These are phyloP conservation scores for Eimeria maxima DNA, from an alignment of 169 alveolate species.

Conservation along the genomic window DNA sequence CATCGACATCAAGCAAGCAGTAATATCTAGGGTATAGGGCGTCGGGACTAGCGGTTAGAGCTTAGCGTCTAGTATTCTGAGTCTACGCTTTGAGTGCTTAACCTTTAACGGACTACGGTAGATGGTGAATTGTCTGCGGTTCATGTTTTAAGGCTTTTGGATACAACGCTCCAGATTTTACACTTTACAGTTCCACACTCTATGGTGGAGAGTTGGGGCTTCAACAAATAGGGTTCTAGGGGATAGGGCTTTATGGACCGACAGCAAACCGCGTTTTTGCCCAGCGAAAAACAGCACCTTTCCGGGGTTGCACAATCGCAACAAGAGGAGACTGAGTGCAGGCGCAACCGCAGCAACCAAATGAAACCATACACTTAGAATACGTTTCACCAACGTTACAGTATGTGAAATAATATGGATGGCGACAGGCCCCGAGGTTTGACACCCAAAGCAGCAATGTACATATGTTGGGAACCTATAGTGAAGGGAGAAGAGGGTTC, in stretches of 20 bases:
- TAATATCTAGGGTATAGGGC: neutral
- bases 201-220: neutral
- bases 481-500: neutral
- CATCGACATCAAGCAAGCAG: neutral
- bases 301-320: constrained; percentile 63
- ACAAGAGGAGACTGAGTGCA: constrained; percentile 64
- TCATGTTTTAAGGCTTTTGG: neutral
- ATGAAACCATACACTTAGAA: neutral
- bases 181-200: neutral
- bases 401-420: no score
- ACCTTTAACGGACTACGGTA: neutral
- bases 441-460: neutral
- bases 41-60: neutral
- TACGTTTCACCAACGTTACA: neutral
- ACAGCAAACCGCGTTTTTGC: constrained; percentile 69
- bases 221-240: neutral
- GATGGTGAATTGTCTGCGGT: neutral
- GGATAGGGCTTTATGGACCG: neutral
- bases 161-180: neutral
- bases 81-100: neutral
- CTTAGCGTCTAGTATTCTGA: neutral
- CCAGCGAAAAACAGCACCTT: constrained; percentile 61
- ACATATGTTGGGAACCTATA: neutral
- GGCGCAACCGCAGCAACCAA: neutral
- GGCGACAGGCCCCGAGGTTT: neutral